Evolutionary conservation across 2,329 filamentous ascomycete species (phyloP).

Genomic region (Pseudogymnoascus sp.): DNA sequence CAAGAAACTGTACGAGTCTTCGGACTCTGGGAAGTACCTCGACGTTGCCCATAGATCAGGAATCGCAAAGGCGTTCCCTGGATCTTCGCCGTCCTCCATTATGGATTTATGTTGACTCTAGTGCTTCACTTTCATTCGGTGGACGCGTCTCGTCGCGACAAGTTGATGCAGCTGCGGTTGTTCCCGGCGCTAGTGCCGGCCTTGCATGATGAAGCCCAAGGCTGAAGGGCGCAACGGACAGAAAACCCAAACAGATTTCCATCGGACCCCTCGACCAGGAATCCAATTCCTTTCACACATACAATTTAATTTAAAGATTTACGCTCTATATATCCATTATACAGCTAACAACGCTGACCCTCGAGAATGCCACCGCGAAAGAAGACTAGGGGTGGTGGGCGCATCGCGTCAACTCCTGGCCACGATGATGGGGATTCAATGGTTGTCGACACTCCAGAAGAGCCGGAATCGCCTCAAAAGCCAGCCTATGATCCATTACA

Average conservation of each 20-base stretch:
- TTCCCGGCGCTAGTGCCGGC: constrained; percentile 14
- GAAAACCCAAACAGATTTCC: constrained; percentile 11
- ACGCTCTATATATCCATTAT: not conserved
- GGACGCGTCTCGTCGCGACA: constrained; percentile 9
- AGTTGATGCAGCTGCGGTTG: constrained; percentile 11
- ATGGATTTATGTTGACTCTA: constrained; percentile 17
- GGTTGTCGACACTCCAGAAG: constrained; percentile 46
- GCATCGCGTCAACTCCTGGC: constrained; percentile 48
- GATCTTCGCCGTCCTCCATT: constrained; percentile 34
- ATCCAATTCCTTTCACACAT: not conserved
- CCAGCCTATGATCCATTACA: constrained; percentile 43
- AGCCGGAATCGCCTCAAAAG: constrained; percentile 28
- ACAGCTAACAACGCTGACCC: not conserved
- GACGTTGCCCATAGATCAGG: constrained; percentile 52
- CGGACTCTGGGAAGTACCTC: constrained; percentile 33
- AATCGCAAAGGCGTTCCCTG: constrained; percentile 51
- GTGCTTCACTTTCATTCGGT: not conserved
- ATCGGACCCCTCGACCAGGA: not conserved
- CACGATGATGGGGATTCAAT: constrained; percentile 48
- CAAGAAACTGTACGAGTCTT: constrained; percentile 26
- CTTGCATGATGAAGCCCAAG: constrained; percentile 10
- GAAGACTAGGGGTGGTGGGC: constrained; percentile 48
- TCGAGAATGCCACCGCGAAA: constrained; percentile 63
- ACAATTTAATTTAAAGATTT: not conserved
- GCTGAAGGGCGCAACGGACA: constrained; percentile 9